These are phyloP conservation scores for Ogataea degrootiae DNA, from an alignment of 805 yeast genomes.

Conservation along the genomic window DNA sequence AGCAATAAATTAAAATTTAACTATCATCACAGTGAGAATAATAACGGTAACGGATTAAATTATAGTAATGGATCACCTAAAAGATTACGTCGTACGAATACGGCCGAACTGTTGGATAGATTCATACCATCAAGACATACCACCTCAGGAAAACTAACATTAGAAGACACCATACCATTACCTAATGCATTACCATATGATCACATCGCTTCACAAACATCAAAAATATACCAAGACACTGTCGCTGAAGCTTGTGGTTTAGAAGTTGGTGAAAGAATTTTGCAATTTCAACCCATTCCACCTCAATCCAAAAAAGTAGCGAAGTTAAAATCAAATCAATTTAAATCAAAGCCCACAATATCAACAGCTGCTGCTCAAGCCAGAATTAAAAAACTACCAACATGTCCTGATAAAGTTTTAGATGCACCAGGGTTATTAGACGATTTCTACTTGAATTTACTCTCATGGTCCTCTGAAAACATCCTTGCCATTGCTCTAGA, in stretches of 20 bases:
- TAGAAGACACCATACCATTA: constrained; percentile 15
- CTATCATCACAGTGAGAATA: not conserved
- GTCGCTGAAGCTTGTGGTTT: constrained; percentile 96
- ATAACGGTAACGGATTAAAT: constrained; percentile 4
- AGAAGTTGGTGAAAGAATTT: constrained; percentile 72
- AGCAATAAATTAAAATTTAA: not conserved
- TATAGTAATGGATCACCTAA: constrained; percentile 20
- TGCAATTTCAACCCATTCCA: constrained; percentile 82
- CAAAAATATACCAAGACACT: constrained; percentile 62
- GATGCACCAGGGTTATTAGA: constrained; percentile 96
- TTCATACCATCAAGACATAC: constrained; percentile 57
- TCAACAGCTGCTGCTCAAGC: constrained; percentile 52
- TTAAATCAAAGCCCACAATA: constrained; percentile 21
- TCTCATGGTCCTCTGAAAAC: constrained; percentile 85
- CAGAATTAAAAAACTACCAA: constrained; percentile 71
- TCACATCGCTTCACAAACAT: constrained; percentile 50
- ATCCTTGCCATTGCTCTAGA: constrained; percentile 85
- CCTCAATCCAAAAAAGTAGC: constrained; percentile 47
- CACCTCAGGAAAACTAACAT: constrained; percentile 40
- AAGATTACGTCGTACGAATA: constrained; percentile 27
- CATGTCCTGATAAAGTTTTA: constrained; percentile 86
- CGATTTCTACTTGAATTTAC: constrained; percentile 82
- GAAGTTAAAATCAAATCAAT: constrained; percentile 13
- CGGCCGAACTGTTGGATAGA: constrained; percentile 43
- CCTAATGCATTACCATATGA: constrained; percentile 41